Conservation (phyloP, 2,329 filamentous ascomycete species). For the Penicillium sp. region DNA sequence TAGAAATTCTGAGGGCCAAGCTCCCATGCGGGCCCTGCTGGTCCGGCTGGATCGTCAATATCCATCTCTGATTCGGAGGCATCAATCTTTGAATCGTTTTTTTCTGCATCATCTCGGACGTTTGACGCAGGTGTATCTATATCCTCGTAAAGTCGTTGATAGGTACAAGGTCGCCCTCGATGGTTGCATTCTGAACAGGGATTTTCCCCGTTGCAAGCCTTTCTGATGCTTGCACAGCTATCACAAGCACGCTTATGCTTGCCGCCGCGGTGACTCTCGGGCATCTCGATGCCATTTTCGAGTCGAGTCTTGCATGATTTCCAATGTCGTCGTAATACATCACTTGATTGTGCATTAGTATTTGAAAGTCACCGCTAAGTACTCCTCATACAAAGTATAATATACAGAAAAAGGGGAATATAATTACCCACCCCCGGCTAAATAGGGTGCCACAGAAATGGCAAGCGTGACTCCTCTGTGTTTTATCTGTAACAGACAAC, state of each 20-base stretch:
- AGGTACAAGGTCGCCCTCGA: constrained; percentile 32
- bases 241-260: constrained; percentile 41
- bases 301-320: constrained; percentile 35
- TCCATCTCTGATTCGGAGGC: not conserved
- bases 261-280: constrained; percentile 32
- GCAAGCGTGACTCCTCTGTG: constrained; percentile 28
- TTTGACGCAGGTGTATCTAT: not conserved
- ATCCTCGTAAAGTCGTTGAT: constrained; percentile 27
- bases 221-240: constrained; percentile 36
- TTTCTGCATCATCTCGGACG: not conserved
- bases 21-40: constrained; percentile 20
- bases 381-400: not conserved
- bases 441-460: constrained; percentile 36
- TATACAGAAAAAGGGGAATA: not conserved
- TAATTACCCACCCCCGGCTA: constrained; percentile 34
- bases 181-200: constrained; percentile 35
- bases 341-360: constrained; percentile 16
- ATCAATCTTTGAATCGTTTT: not conserved
- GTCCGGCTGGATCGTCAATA: not conserved
- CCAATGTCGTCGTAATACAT: constrained; percentile 39
- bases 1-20: constrained; percentile 32
- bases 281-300: constrained; percentile 29
- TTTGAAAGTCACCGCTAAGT: not conserved
- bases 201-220: constrained; percentile 33
- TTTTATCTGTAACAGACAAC: constrained; percentile 27